phyloP scores from a whole-genome alignment of 1,139 yeast genomes.

The Pichia sp. region DNA sequence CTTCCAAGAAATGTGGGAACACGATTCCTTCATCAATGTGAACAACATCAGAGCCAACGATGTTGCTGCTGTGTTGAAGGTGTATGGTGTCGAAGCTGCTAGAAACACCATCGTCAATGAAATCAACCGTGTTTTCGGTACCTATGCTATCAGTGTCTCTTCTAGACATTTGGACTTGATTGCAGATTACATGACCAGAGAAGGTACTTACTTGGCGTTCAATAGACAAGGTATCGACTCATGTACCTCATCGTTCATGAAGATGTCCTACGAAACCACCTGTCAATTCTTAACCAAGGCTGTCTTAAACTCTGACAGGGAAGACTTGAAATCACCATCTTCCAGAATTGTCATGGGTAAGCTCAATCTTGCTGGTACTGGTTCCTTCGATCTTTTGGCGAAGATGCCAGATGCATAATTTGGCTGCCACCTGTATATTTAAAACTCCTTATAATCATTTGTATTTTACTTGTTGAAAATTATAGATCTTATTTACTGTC shows the following conservation, averaged over 20 bases:
- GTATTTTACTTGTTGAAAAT: background rate
- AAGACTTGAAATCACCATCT: constrained; percentile 84
- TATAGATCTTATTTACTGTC: background rate
- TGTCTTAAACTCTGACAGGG: constrained; percentile 86
- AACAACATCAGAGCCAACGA: constrained; percentile 89
- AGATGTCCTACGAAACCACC: constrained; percentile 98
- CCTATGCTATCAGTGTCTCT: constrained; percentile 92
- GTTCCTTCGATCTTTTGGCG: constrained; percentile 84
- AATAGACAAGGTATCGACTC: constrained; percentile 98
- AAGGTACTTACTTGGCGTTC: constrained; percentile 94
- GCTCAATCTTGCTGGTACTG: constrained; percentile 90
- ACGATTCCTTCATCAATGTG: constrained; percentile 84
- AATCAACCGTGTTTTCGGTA: constrained; percentile 91
- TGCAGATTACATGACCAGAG: constrained; percentile 99
- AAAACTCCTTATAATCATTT: too few relatives aligned
- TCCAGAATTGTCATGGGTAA: constrained; percentile 95
- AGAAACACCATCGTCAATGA: constrained; percentile 95
- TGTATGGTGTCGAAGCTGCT: constrained; percentile 99
- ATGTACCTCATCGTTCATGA: constrained; percentile 92
- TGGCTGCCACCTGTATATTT: background rate
- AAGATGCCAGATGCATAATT: constrained; percentile 38
- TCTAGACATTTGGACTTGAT: constrained; percentile 91
- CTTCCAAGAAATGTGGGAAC: constrained; percentile 97
- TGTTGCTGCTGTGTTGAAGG: constrained; percentile 78
- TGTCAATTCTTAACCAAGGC: constrained; percentile 97